Conservation (phyloP, 495 filamentous ascomycete genomes). For the Platismatia glauca region DNA sequence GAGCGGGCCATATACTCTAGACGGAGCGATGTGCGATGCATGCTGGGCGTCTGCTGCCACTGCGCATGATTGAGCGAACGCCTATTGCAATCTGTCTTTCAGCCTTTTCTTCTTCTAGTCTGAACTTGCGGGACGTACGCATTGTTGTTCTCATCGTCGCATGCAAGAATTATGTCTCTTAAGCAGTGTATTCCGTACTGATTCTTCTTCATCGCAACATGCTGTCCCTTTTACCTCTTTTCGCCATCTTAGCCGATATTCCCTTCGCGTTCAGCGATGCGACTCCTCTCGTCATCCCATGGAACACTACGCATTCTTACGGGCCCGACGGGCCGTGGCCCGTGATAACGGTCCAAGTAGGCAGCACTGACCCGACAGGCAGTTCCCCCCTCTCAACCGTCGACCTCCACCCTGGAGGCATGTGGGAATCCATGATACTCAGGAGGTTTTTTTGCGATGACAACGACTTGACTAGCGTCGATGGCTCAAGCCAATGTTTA, state of each 20-base stretch:
- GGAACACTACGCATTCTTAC: slow-evolving; percentile 17
- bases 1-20: no score
- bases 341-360: slow-evolving; percentile 15
- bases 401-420: slow-evolving; percentile 16
- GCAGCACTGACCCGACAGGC: background rate
- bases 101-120: background rate
- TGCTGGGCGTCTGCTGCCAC: background rate
- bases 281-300: slow-evolving; percentile 2
- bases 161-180: background rate
- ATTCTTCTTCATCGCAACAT: background rate
- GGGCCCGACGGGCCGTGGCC: slow-evolving; percentile 21
- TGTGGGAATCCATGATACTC: slow-evolving; percentile 8
- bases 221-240: background rate
- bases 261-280: background rate
- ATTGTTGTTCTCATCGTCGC: background rate
- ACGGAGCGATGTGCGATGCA: background rate
- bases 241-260: background rate
- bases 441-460: background rate
- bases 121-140: background rate
- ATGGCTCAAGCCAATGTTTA: background rate
- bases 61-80: background rate
- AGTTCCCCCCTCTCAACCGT: background rate
- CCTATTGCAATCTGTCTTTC: background rate
- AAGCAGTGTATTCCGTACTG: background rate
- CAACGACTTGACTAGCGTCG: background rate